Evolutionary conservation across 2,329 filamentous ascomycete species (phyloP).

Genomic region (Exserohilum rostratum): DNA sequence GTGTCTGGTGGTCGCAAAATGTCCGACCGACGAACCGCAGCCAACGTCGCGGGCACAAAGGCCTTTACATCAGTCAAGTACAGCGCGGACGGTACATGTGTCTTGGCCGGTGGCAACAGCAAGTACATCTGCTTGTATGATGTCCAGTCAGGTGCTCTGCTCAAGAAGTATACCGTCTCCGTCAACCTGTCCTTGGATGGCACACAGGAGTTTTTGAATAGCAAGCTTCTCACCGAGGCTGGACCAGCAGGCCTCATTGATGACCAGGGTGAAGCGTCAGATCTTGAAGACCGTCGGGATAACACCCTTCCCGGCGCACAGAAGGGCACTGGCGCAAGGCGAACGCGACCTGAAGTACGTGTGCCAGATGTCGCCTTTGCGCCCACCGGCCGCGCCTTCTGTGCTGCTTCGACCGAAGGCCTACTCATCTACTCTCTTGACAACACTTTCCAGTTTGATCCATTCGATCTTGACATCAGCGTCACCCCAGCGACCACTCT

Average conservation of each 20-base stretch:
- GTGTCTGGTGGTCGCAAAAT: slow-evolving; percentile 90
- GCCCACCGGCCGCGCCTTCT: slow-evolving; percentile 87
- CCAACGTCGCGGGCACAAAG: slow-evolving; percentile 89
- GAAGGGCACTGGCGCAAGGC: slow-evolving; percentile 84
- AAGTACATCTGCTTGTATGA: slow-evolving; percentile 99
- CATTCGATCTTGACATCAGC: slow-evolving; percentile 92
- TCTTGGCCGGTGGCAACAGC: slow-evolving; percentile 92
- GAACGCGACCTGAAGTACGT: slow-evolving; percentile 78
- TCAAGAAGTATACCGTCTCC: slow-evolving; percentile 95
- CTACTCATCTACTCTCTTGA: slow-evolving; percentile 93
- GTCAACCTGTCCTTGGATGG: slow-evolving; percentile 94
- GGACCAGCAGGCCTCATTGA: slow-evolving; percentile 86
- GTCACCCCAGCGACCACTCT: slow-evolving; percentile 78
- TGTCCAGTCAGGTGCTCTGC: slow-evolving; percentile 85
- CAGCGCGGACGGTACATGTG: slow-evolving; percentile 87
- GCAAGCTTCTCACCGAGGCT: slow-evolving; percentile 86
- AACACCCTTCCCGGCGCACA: slow-evolving; percentile 81
- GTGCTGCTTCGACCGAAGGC: slow-evolving; percentile 92
- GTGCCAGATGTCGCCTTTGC: slow-evolving; percentile 87
- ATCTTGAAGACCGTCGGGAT: slow-evolving; percentile 84
- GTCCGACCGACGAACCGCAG: slow-evolving; percentile 86
- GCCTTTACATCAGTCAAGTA: slow-evolving; percentile 87
- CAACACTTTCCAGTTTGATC: slow-evolving; percentile 83
- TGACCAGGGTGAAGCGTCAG: slow-evolving; percentile 84
- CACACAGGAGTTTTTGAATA: slow-evolving; percentile 96